Evolutionary conservation across 768 basidiomycete genomes (phyloP).

Genomic region (Suillus fuscotomentosus): DNA sequence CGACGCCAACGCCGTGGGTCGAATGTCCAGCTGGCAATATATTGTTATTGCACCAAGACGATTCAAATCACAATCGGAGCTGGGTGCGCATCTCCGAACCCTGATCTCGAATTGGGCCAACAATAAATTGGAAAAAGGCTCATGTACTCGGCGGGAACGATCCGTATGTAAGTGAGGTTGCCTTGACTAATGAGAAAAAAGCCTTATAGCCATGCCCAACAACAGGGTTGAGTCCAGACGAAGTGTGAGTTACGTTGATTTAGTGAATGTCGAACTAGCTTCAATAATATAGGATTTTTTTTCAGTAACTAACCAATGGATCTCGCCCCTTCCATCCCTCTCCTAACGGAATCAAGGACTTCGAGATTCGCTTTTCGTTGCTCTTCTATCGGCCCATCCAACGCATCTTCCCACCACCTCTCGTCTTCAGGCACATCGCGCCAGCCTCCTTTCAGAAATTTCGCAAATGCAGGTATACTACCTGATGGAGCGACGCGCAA

Average conservation of each 20-base stretch:
- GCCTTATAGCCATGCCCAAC: background rate
- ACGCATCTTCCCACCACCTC: constrained; percentile 69
- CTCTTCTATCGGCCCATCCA: constrained; percentile 48
- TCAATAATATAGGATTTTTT: background rate
- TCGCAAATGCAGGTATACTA: constrained; percentile 22
- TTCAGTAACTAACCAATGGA: constrained; percentile 9
- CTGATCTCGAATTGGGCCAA: background rate
- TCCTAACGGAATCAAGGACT: constrained; percentile 19
- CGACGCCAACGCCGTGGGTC: background rate
- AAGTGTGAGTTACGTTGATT: constrained; percentile 13
- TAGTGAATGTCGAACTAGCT: constrained; percentile 13
- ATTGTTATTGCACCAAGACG: background rate
- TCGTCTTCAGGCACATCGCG: constrained; percentile 52
- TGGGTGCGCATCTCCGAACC: background rate
- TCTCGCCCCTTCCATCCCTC: constrained; percentile 21
- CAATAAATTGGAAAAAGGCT: background rate
- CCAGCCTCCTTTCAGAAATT: constrained; percentile 62
- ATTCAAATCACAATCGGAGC: too few relatives aligned
- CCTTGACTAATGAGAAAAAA: background rate
- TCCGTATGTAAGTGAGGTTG: background rate
- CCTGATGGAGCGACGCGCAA: constrained; percentile 23
- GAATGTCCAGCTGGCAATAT: background rate
- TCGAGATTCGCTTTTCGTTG: constrained; percentile 26
- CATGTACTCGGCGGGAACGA: background rate
- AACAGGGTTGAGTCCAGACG: background rate